Evolutionary conservation across 108 stramenopile species (phyloP).

Genomic region (Fistulifera solaris): DNA sequence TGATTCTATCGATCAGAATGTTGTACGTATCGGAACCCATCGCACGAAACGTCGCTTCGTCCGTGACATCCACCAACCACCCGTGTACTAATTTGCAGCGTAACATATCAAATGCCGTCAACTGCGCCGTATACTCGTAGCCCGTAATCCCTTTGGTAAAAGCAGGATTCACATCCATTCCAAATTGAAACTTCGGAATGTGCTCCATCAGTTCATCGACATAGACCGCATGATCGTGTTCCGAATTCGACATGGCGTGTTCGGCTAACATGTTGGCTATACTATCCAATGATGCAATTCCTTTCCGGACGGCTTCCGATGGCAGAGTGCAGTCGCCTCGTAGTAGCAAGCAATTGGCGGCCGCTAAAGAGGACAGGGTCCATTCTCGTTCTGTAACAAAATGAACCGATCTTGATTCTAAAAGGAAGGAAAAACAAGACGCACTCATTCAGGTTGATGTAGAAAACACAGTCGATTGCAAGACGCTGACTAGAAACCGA

Average conservation of each 20-base stretch:
- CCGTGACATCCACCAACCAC: slow-evolving; percentile 84
- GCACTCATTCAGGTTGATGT: background rate
- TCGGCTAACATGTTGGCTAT: slow-evolving; percentile 65
- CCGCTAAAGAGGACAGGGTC: slow-evolving; percentile 96
- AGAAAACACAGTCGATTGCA: background rate
- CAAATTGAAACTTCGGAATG: slow-evolving; percentile 81
- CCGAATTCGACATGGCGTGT: slow-evolving; percentile 23
- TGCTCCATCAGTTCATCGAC: slow-evolving; percentile 72
- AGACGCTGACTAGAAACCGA: too few species aligned
- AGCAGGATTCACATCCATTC: slow-evolving; percentile 96
- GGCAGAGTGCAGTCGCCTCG: slow-evolving; percentile 61
- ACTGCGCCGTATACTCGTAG: slow-evolving; percentile 84
- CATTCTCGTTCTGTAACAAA: slow-evolving; percentile 83
- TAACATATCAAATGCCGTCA: slow-evolving; percentile 86
- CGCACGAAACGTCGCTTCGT: slow-evolving; percentile 29
- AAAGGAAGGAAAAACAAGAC: background rate
- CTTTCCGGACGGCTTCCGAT: slow-evolving; percentile 31
- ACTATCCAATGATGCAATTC: slow-evolving; percentile 65
- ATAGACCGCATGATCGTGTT: slow-evolving; percentile 29
- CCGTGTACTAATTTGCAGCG: slow-evolving; percentile 92
- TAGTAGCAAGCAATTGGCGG: slow-evolving; percentile 87
- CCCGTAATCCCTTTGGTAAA: slow-evolving; percentile 69
- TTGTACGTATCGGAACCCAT: slow-evolving; percentile 79
- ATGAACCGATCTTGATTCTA: slow-evolving; percentile 17
- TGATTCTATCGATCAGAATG: slow-evolving; percentile 82